phyloP scores from a whole-genome alignment of 1,139 yeast species.

The Pichia terricola region DNA sequence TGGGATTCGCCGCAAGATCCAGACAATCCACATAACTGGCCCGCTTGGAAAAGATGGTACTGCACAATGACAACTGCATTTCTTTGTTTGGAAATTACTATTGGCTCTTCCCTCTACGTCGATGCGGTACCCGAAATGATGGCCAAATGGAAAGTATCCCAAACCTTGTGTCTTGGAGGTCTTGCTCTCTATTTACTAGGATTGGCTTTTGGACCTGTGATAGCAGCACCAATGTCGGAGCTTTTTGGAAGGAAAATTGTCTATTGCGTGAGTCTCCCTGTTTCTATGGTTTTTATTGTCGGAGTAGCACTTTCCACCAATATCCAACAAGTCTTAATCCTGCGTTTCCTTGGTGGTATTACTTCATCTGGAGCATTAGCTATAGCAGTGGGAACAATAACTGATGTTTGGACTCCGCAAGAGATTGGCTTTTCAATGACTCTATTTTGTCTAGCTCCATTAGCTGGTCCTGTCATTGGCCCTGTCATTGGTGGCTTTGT shows the following conservation, averaged over 20 bases:
- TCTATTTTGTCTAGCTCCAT: slow-evolving; percentile 59
- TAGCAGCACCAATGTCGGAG: slow-evolving; percentile 70
- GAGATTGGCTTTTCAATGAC: slow-evolving; percentile 64
- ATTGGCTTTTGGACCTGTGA: slow-evolving; percentile 69
- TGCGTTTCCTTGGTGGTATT: slow-evolving; percentile 73
- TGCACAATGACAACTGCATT: slow-evolving; percentile 54
- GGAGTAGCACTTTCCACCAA: slow-evolving; percentile 61
- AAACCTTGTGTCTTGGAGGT: slow-evolving; percentile 55
- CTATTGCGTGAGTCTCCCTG: slow-evolving; percentile 50
- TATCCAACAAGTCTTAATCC: slow-evolving; percentile 49
- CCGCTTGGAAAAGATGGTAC: slow-evolving; percentile 50
- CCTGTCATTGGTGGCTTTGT: slow-evolving; percentile 79
- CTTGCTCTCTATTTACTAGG: slow-evolving; percentile 60
- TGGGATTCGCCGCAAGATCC: slow-evolving; percentile 57
- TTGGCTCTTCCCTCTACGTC: slow-evolving; percentile 64
- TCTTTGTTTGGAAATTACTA: slow-evolving; percentile 56
- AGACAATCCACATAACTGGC: slow-evolving; percentile 61
- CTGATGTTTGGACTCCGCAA: slow-evolving; percentile 64
- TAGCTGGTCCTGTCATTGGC: slow-evolving; percentile 74
- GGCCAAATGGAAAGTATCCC: slow-evolving; percentile 37
- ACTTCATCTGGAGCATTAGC: slow-evolving; percentile 80
- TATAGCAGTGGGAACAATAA: slow-evolving; percentile 78
- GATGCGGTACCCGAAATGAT: slow-evolving; percentile 49
- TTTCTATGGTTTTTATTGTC: slow-evolving; percentile 65
- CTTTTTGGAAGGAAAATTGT: slow-evolving; percentile 59